phyloP scores from a whole-genome alignment of 2,329 filamentous ascomycete species.

The Periglandula ipomoeae region DNA sequence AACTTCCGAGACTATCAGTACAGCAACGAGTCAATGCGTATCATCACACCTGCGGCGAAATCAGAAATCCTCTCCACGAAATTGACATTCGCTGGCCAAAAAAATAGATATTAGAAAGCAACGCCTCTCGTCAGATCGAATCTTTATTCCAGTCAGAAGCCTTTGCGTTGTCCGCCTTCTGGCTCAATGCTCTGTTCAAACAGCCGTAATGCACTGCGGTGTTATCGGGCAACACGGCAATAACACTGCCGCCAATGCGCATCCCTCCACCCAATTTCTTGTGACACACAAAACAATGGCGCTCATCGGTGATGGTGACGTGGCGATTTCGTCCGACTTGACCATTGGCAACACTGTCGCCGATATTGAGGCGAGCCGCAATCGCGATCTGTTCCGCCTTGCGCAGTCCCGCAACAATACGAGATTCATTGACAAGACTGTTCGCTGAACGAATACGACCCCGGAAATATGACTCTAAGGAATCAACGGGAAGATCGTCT shows the following conservation, averaged over 20 bases:
- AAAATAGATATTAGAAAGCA: constrained; percentile 13
- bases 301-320: constrained; percentile 78
- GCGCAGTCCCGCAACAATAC: constrained; percentile 66
- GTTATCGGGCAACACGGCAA: constrained; percentile 81
- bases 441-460: constrained; percentile 84
- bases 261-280: constrained; percentile 82
- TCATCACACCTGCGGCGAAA: neutral
- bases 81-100: neutral
- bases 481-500: constrained; percentile 62
- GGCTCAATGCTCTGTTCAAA: constrained; percentile 40
- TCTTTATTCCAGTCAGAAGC: constrained; percentile 28
- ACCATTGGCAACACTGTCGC: constrained; percentile 48
- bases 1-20: constrained; percentile 14
- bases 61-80: neutral
- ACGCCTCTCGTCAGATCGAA: constrained; percentile 17
- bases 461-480: constrained; percentile 84
- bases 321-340: constrained; percentile 49
- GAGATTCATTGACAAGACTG: constrained; percentile 68
- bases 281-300: constrained; percentile 85
- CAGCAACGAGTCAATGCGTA: constrained; percentile 13
- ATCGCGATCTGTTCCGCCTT: constrained; percentile 72
- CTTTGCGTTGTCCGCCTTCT: constrained; percentile 23
- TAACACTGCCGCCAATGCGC: constrained; percentile 80
- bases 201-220: constrained; percentile 77
- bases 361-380: constrained; percentile 65